Conservation (phyloP, 441 rosid genomes). For the Croton laevigatus region DNA sequence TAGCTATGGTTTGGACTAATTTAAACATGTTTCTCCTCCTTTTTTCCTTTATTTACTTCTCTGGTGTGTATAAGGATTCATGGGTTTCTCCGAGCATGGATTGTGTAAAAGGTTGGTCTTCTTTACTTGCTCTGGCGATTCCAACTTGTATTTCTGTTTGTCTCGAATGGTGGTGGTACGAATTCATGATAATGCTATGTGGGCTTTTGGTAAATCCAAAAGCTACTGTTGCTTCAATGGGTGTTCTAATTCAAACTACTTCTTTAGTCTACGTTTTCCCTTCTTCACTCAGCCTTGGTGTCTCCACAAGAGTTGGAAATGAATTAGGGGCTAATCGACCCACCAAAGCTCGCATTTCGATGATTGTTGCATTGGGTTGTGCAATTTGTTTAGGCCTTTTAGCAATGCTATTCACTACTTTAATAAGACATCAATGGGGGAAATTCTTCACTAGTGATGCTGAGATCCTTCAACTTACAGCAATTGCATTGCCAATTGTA, state of each 20-base stretch:
- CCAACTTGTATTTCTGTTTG: slow-evolving; percentile 94
- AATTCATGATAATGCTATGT: slow-evolving; percentile 86
- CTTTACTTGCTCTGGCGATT: slow-evolving; percentile 71
- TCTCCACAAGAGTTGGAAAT: slow-evolving; percentile 83
- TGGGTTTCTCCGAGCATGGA: slow-evolving; percentile 81
- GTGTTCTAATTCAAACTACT: slow-evolving; percentile 89
- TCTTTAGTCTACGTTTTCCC: slow-evolving; percentile 87
- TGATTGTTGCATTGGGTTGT: slow-evolving; percentile 65
- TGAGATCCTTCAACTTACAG: slow-evolving; percentile 71
- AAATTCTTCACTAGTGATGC: slow-evolving; percentile 65
- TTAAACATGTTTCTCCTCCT: slow-evolving; percentile 70
- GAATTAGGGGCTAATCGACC: slow-evolving; percentile 91
- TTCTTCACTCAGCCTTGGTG: slow-evolving; percentile 85
- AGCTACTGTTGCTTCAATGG: slow-evolving; percentile 95
- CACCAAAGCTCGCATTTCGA: slow-evolving; percentile 66
- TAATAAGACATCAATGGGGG: slow-evolving; percentile 88
- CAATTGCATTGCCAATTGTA: slow-evolving; percentile 77
- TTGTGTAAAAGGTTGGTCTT: slow-evolving; percentile 79
- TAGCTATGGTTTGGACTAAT: slow-evolving; percentile 91
- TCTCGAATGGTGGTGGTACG: slow-evolving; percentile 99
- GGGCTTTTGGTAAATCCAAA: slow-evolving; percentile 78
- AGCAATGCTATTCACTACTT: slow-evolving; percentile 64
- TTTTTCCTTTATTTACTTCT: slow-evolving; percentile 62
- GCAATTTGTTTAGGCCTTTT: slow-evolving; percentile 56
- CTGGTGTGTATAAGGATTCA: slow-evolving; percentile 64